phyloP scores from a whole-genome alignment of 179 eudicot genomes.

The Silene noctiflora region DNA sequence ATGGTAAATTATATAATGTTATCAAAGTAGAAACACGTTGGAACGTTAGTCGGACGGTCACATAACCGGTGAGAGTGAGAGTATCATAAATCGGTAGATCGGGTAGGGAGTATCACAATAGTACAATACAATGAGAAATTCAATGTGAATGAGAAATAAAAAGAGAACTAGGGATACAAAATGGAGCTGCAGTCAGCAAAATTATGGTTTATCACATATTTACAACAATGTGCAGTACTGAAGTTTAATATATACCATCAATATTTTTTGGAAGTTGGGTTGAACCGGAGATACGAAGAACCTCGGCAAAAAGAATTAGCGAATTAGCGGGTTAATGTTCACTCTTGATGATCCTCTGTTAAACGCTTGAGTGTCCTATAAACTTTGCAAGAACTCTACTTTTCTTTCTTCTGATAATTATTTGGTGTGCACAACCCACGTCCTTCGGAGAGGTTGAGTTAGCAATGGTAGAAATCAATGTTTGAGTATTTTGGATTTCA shows the following conservation, averaged over 20 bases:
- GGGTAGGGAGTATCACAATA: too few species aligned
- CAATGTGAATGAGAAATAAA: not conserved
- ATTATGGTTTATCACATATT: slow-evolving; percentile 25
- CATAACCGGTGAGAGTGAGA: not conserved
- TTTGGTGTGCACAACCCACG: slow-evolving; percentile 39
- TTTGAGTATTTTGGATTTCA: slow-evolving; percentile 20
- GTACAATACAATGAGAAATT: slow-evolving; percentile 4
- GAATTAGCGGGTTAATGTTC: slow-evolving; percentile 29
- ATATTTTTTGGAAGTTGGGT: slow-evolving; percentile 13
- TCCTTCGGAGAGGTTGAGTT: slow-evolving; percentile 60
- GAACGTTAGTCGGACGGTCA: not conserved
- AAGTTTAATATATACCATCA: slow-evolving; percentile 29
- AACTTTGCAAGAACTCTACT: slow-evolving; percentile 22
- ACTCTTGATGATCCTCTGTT: slow-evolving; percentile 25
- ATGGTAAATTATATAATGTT: not conserved
- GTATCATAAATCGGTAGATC: too few species aligned
- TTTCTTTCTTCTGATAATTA: slow-evolving; percentile 26
- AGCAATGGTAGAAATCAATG: slow-evolving; percentile 19
- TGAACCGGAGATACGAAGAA: slow-evolving; percentile 24
- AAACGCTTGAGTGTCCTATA: slow-evolving; percentile 14
- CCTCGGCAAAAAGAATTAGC: slow-evolving; percentile 31
- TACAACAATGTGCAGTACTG: slow-evolving; percentile 28
- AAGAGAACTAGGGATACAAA: slow-evolving; percentile 19
- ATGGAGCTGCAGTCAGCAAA: slow-evolving; percentile 22
- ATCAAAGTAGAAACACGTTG: not conserved